Evolutionary conservation across 257 asterid species (phyloP), one percentile per base, ranked within the genome.

Genomic region (Henckelia pumila): DNA sequence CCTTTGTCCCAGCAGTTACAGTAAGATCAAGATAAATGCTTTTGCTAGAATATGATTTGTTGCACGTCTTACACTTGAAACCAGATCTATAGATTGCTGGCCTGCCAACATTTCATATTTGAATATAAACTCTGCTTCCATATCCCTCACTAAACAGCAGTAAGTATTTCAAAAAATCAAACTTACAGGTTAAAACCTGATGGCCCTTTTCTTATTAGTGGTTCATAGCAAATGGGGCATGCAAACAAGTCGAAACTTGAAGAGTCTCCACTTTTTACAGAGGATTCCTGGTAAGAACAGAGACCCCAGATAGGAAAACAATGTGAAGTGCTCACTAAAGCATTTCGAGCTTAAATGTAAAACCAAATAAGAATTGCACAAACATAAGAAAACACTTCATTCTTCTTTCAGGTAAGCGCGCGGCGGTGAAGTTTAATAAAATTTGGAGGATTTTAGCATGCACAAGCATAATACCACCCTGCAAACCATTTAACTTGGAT

Each of bases 21-120:
- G 99, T 93, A 44, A 91, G 96, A 84, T 94, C 99, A 62, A 94
- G 88, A 81, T 88, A 91, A 35, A 81, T 76, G 77, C 84, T 88
- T 80, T 87, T 91, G 89, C 99, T 91, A 1, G 97, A 88, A 73
- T 88, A 94, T 8, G 96, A 77, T 81, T 94, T 94, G 75, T 81
- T 83, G 77, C 99, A 94, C 56, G 70, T 88, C 71, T 37, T 69
- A 80, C 99, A 94, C 76, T 89, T 91, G 81, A 88, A 94, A 68
- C 88, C 96, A 61, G 96, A 91, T 73, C 99, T 80, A 73, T 94
- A 94, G 20, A 94, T 88, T 71, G 99, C 95, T 17, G 90, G 84
- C 85, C 99, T 91, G 92, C 66, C 78, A 52, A 71, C 70, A 68
- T 57, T 59, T 28, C 33, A 70, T 8, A 64, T 33, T 66, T 44